phyloP scores from a whole-genome alignment of 768 basidiomycete genomes.

The Mrakia hoshinonis region DNA sequence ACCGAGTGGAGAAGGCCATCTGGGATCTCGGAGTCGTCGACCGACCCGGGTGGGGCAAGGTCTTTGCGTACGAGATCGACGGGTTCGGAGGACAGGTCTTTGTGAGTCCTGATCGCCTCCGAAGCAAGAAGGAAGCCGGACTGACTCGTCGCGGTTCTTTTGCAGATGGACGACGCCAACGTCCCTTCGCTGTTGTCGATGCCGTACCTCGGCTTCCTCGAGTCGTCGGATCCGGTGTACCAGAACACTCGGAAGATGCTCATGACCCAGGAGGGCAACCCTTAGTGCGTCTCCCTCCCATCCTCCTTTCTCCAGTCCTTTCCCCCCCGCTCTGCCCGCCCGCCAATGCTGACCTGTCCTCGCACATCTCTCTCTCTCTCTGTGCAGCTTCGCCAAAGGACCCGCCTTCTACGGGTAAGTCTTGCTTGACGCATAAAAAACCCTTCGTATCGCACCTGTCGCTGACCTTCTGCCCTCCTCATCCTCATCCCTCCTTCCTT shows the following conservation, averaged over 20 bases:
- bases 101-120: neutral
- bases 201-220: slow-evolving; percentile 67
- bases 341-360: neutral
- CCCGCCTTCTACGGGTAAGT: neutral
- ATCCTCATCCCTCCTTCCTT: too few species aligned
- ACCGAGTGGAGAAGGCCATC: slow-evolving; percentile 27
- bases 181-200: slow-evolving; percentile 75
- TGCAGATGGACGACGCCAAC: slow-evolving; percentile 69
- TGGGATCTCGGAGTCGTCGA: slow-evolving; percentile 43
- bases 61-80: slow-evolving; percentile 60
- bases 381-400: neutral
- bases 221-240: slow-evolving; percentile 43
- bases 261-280: slow-evolving; percentile 54
- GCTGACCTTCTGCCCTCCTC: neutral
- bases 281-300: slow-evolving; percentile 56
- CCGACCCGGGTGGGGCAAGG: slow-evolving; percentile 36
- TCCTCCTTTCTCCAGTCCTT: slow-evolving; percentile 49
- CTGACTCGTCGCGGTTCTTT: neutral
- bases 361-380: neutral
- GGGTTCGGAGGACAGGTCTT: slow-evolving; percentile 64
- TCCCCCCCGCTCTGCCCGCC: too few species aligned
- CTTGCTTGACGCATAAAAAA: too few species aligned
- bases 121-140: neutral
- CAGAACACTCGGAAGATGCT: slow-evolving; percentile 56
- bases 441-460: neutral